Base-by-base conservation (phyloP, 1,139 yeast species). In the Kurtzmaniella quercitrusa region DNA sequence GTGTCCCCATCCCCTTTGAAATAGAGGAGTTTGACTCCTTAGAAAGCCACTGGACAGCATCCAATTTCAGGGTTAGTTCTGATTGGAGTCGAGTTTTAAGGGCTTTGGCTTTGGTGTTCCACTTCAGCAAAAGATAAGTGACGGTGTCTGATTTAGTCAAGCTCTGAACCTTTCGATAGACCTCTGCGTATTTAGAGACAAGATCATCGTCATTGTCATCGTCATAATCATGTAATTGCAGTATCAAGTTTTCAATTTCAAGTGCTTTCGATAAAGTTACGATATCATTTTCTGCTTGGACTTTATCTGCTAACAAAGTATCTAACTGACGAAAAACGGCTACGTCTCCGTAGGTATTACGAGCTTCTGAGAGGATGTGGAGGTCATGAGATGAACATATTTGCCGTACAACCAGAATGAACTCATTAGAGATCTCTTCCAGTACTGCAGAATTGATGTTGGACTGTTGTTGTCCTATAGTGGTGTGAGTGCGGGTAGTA, bases 1-100 rank as follows among this genome's bases (percentile, higher is more conserved):
- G 29, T n/a, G 21, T 11, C 25, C 16, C 16, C 2, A 37, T 11
- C 18, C 29, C 15, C 15, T n/a, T n/a, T n/a, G n/a, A n/a, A n/a
- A n/a, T n/a, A n/a, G 14, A 23, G 37, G 33, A 6, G 4, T 18
- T 27, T 6, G 31, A n/a, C 19, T 31, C n/a, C 27, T 37, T 37
- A 21, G 36, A 11, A 46, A 62, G 47, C 65, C 66, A 62, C 14
- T 53, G 45, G 14, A 46, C 46, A 2, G 44, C 42, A 2, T 41
- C 41, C 7, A 59, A 45, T 6, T 40, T 23, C 38, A 16, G 25
- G 8, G 25, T 18, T 18, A 42, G 16, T 9, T 40, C 43, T 8
- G n/a, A 3, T 21, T 33, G 37, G 3, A 21, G 15, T n/a, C 19
- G 40, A 12, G 25, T 16, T 27, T 15, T 38, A 21, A 47, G 16